Evolutionary conservation across 768 basidiomycete genomes (phyloP), one percentile per base, ranked within the genome.

Genomic region (Amanita exitialis): DNA sequence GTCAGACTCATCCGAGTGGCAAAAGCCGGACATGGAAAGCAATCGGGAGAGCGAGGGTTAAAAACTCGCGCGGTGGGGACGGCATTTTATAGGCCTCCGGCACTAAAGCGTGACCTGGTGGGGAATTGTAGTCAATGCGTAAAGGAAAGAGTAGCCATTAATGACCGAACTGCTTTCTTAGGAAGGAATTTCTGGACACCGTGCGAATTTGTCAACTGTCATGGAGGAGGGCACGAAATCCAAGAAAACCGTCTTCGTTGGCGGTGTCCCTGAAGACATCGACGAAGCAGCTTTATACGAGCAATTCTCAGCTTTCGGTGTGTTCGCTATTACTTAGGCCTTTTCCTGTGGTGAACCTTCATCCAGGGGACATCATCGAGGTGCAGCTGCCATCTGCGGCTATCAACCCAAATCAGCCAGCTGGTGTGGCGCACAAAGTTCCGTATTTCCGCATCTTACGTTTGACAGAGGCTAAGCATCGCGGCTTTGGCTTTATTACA

Each of bases 401-500:
- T 4, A 77, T 80, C n/a, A 84, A 86, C 61, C 78, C 80, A 51
- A 73, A 76, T 56, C 70, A 78, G 51, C 81, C 57, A 43, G 58
- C 54, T 53, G 83, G 85, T 81, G 56, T 39, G 66, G 3, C n/a
- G 12, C 10, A 6, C 27, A 16, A 54, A 5, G 23, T 41, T 54
- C 20, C 10, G 23, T 23, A 12, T 18, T 48, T 38, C 25, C 44
- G 49, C 47, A 55, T 48, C 32, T 47, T 47, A 37, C 51, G 41
- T 16, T 53, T 43, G 27, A 51, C 55, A 86, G 86, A 86, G 54
- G 67, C 68, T n/a, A 90, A 87, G 69, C 90, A 91, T 64, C 82
- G 92, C 41, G 95, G 94, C 8, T 97, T 93, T 69, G 95, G 85
- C 7, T 97, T 97, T 62, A 79, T 97, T 44, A 93, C 92, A 1